phyloP scores from a whole-genome alignment of 2,329 filamentous ascomycete genomes.

The Biscogniauxia marginata region DNA sequence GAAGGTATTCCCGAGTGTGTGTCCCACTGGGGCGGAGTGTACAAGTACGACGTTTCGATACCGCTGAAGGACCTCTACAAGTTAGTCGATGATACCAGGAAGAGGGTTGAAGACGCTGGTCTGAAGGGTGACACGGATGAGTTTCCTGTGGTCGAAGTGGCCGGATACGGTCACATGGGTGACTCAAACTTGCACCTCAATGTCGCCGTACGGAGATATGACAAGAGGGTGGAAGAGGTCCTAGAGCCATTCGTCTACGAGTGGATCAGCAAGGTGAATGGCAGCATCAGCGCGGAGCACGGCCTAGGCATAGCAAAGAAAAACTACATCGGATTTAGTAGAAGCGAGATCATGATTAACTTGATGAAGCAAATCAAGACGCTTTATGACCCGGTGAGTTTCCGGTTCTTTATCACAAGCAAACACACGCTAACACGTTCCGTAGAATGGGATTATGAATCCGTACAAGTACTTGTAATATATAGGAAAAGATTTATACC shows the following conservation, averaged over 20 bases:
- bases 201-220: constrained; percentile 77
- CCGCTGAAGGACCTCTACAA: constrained; percentile 83
- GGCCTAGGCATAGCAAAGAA: constrained; percentile 94
- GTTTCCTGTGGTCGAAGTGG: constrained; percentile 80
- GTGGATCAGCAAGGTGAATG: constrained; percentile 85
- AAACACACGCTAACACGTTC: constrained; percentile 14
- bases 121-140: constrained; percentile 74
- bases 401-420: not conserved
- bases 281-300: constrained; percentile 96
- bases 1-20: constrained; percentile 90
- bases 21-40: constrained; percentile 89
- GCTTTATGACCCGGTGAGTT: constrained; percentile 86
- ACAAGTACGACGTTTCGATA: constrained; percentile 98
- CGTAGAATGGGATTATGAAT: constrained; percentile 95
- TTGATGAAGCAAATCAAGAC: constrained; percentile 96
- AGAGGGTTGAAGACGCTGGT: constrained; percentile 69
- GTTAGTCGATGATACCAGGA: constrained; percentile 81
- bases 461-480: constrained; percentile 89
- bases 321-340: constrained; percentile 90
- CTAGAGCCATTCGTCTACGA: constrained; percentile 97
- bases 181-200: constrained; percentile 96
- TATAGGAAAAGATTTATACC: not conserved
- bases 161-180: constrained; percentile 98
- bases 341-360: constrained; percentile 79
- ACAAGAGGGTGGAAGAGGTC: constrained; percentile 79